Base-by-base conservation (phyloP, 2,329 filamentous ascomycete genomes). In the Fusarium gaditjirri region DNA sequence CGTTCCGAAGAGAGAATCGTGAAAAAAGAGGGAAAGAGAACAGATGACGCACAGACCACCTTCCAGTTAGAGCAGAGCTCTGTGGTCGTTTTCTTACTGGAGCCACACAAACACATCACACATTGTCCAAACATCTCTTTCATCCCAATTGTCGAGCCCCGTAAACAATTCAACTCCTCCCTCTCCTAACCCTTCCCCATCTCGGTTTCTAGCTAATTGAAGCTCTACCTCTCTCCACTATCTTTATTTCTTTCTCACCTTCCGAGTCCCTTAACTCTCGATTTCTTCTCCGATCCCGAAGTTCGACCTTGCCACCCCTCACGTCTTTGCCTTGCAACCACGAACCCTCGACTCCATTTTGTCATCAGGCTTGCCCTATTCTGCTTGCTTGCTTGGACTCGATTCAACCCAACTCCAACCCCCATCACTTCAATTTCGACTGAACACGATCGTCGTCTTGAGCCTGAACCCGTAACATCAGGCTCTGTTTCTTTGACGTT, bases 271-370 rank as follows among this genome's bases (percentile, higher is more conserved):
- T 27, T 52, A 27, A 55, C 33, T 65, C 35, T 72, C 64, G 50
- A 57, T 35, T 49, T 27, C 25, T 44, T 23, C 58, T 68, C 61
- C 50, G 43, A 67, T 66, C 64, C 71, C 35, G 25, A 53, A 29
- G 49, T 61, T 62, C 71, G 58, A 68, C 73, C 67, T 70, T 50
- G 55, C 70, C 75, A 61, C 75, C 70, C 75, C 73, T 77, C 75
- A 71, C 65, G 61, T 55, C 68, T 74, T 55, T 66, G 56, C 72
- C 61, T 73, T 70, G 61, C 68, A 73, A 71, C 72, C 62, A 58
- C 64, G 62, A 73, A 73, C 63, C 70, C 70, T 67, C 61, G 70
- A 67, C 69, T 55, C 61, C 63, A 55, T 71, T 73, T 73, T 73
- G 71, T 73, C 71, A 73, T 73, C 71, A 73, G 59, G 55, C 64